These are phyloP conservation scores for Haplographium delicatum DNA, from an alignment of 495 filamentous ascomycete genomes.

Conservation along the genomic window DNA sequence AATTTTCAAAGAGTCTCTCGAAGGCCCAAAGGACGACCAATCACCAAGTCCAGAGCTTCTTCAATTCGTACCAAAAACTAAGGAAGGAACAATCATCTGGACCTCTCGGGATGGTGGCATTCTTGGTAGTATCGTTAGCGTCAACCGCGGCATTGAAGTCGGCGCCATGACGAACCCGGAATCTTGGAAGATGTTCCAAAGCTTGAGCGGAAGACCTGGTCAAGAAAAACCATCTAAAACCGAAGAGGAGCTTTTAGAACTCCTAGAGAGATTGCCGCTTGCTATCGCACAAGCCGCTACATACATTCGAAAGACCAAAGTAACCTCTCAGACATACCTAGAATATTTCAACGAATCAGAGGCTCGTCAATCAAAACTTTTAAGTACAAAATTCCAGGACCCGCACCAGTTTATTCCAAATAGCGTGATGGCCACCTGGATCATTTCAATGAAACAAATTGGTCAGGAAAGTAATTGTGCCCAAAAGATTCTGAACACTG, in stretches of 20 bases:
- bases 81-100: constrained; percentile 9
- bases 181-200: constrained; percentile 4
- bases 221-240: neutral
- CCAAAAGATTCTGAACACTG: constrained; percentile 19
- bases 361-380: constrained; percentile 19
- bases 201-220: neutral
- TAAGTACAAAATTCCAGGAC: constrained; percentile 19
- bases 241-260: constrained; percentile 29
- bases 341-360: constrained; percentile 19
- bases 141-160: constrained; percentile 9
- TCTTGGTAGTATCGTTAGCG: constrained; percentile 5
- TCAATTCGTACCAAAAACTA: constrained; percentile 8
- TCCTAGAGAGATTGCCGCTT: constrained; percentile 39
- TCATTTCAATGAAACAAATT: constrained; percentile 31
- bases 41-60: constrained; percentile 7
- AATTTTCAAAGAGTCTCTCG: constrained; percentile 8
- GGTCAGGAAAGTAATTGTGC: constrained; percentile 22
- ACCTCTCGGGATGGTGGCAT: constrained; percentile 15
- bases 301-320: constrained; percentile 38
- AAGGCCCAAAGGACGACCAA: neutral
- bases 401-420: constrained; percentile 8
- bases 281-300: constrained; percentile 44
- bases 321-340: constrained; percentile 8
- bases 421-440: constrained; percentile 16
- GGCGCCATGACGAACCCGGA: constrained; percentile 4